Percentiles rank a stretch among this genome's conserved stretches.
Evolutionary conservation across 495 filamentous ascomycete genomes (phyloP).

Genomic region (Penicillium bovifimosum): DNA sequence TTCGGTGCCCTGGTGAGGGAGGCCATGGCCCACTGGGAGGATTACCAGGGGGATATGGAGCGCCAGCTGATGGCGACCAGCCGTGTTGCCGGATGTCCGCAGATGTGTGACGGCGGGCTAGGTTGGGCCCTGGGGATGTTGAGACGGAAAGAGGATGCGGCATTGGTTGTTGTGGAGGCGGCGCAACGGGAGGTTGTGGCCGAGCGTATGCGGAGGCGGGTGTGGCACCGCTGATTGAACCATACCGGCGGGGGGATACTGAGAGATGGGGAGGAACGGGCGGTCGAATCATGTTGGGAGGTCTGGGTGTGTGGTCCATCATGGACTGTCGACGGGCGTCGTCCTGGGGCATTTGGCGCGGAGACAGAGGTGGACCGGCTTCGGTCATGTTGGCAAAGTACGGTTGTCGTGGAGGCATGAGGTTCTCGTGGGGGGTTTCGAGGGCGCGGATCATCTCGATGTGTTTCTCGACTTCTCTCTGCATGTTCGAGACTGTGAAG

Average conservation of each 20-base stretch:
- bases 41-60: slow-evolving; percentile 53
- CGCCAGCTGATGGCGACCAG: slow-evolving; percentile 66
- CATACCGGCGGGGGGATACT: slow-evolving; percentile 73
- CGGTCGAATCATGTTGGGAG: slow-evolving; percentile 49
- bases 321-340: slow-evolving; percentile 67
- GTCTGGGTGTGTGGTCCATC: slow-evolving; percentile 22
- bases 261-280: slow-evolving; percentile 73
- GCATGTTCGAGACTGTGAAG: slow-evolving; percentile 66
- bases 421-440: slow-evolving; percentile 71
- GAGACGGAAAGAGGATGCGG: slow-evolving; percentile 76
- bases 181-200: slow-evolving; percentile 62
- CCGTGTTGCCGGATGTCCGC: slow-evolving; percentile 90
- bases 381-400: slow-evolving; percentile 72
- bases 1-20: slow-evolving; percentile 65
- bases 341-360: slow-evolving; percentile 82
- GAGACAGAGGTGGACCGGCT: slow-evolving; percentile 75
- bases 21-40: slow-evolving; percentile 65
- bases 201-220: slow-evolving; percentile 63
- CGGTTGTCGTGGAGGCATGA: slow-evolving; percentile 68
- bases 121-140: slow-evolving; percentile 64
- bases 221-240: slow-evolving; percentile 70
- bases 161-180: slow-evolving; percentile 53
- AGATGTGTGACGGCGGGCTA: slow-evolving; percentile 85
- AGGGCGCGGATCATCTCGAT: slow-evolving; percentile 63
- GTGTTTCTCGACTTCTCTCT: slow-evolving; percentile 80